phyloP scores from a whole-genome alignment of 2,329 filamentous ascomycete species.

The Cladophialophora immunda region DNA sequence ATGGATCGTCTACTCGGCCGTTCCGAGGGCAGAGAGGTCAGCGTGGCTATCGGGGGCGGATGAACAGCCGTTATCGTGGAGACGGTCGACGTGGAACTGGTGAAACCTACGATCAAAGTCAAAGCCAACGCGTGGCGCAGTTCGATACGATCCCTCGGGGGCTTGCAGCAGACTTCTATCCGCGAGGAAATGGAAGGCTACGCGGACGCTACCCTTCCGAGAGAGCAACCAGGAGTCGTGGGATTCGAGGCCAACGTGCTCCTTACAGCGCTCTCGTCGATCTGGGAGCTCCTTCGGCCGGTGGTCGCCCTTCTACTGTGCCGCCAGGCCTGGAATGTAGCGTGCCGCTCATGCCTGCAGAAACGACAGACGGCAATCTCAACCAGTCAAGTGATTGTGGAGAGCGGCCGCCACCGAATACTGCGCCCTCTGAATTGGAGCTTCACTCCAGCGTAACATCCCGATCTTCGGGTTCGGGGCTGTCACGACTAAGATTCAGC shows the following conservation, averaged over 20 bases:
- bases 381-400: neutral
- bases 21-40: slow-evolving; percentile 8
- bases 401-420: neutral
- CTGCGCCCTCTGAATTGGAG: slow-evolving; percentile 7
- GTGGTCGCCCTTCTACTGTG: neutral
- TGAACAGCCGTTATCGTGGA: neutral
- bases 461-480: slow-evolving; percentile 15
- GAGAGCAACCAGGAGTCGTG: slow-evolving; percentile 14
- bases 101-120: neutral
- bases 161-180: neutral
- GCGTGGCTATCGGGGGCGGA: neutral
- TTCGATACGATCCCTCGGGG: neutral
- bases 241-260: neutral
- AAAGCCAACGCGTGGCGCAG: neutral
- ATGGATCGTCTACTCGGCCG: slow-evolving; percentile 11
- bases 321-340: slow-evolving; percentile 30
- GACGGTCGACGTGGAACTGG: slow-evolving; percentile 6
- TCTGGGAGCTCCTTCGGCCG: neutral
- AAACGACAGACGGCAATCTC: neutral
- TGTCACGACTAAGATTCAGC: slow-evolving; percentile 24
- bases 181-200: neutral
- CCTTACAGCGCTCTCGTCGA: slow-evolving; percentile 22
- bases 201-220: neutral
- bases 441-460: slow-evolving; percentile 9
- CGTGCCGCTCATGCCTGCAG: slow-evolving; percentile 19